phyloP scores from a whole-genome alignment of 257 asterid species.

The Scutellaria baicalensis region DNA sequence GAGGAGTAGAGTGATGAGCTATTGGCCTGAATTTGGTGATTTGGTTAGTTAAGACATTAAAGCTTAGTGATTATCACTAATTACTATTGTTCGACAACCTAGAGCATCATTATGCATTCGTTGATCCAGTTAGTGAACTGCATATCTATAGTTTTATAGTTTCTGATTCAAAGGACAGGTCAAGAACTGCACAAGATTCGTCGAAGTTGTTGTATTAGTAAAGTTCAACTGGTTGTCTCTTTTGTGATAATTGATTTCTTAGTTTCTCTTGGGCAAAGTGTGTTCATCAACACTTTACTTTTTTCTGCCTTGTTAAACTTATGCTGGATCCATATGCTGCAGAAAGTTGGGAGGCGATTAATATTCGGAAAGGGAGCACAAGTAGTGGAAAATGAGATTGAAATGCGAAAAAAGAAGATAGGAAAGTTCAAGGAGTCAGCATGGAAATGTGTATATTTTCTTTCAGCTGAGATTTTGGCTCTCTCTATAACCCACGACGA shows the following conservation, averaged over 20 bases:
- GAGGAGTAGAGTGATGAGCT: no score
- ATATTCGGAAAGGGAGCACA: constrained; percentile 65
- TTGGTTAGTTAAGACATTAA: no score
- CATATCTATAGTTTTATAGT: neutral
- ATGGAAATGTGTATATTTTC: constrained; percentile 88
- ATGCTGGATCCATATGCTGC: constrained; percentile 28
- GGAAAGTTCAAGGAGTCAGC: constrained; percentile 94
- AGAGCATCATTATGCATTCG: neutral
- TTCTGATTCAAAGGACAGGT: no score
- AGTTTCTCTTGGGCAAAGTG: neutral
- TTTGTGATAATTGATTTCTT: no score
- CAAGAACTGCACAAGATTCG: no score
- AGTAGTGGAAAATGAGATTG: constrained; percentile 39
- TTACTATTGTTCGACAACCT: no score
- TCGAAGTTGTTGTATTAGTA: no score
- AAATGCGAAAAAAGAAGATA: constrained; percentile 56
- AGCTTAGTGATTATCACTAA: no score
- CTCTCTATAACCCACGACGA: constrained; percentile 73
- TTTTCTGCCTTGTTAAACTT: constrained; percentile 5
- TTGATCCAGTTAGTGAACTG: neutral
- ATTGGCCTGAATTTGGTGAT: no score
- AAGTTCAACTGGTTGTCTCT: no score
- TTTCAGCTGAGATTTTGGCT: constrained; percentile 83
- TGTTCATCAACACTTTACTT: neutral
- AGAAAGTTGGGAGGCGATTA: constrained; percentile 64